Base-by-base conservation (phyloP, 2,329 filamentous ascomycete genomes). In the Aspergillus hiratsukae region DNA sequence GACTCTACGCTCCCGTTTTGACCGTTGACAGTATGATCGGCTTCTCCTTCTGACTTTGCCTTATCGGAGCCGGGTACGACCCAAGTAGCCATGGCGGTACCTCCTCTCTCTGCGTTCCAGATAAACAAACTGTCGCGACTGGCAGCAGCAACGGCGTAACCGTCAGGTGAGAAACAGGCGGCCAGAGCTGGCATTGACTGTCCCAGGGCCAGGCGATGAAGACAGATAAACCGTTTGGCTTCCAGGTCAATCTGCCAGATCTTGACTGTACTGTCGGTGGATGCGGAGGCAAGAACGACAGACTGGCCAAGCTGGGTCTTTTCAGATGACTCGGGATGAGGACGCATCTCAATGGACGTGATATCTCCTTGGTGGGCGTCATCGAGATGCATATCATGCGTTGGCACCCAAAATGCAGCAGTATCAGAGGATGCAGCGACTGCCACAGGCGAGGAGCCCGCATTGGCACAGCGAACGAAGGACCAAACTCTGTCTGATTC, bases 31-130 rank as follows among this genome's bases (percentile, higher is more conserved):
- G 66, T 53, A 25, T 66, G 69, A 35, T 68, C 64, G 19, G 65
- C 57, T 27, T 63, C 64, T 51, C 70, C 66, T 40, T 74, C 72
- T 50, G 69, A 69, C 46, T 73, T 70, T 9, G 67, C 64, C 35
- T 71, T 61, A 17, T 71, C 62, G 3, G 64, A 56, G n/a, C 59
- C 61, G 4, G 74, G 66, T 14, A 70, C 62, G 29, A 62, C 63
- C 73, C 72, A 76, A 4, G 69, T 75, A 37, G 76, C 76, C 65
- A 78, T 69, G 9, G 74, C 71, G 35, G 71, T 68, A 41, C 76
- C 73, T 4, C 72, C 72, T n/a, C 76, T 70, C 51, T 78, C 76
- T 37, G 70, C 72, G 59, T 76, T 78, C 78, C 78, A 80, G 27
- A 80, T 77, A 21, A 74, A 73, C 25, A 79, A 62, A 50, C 65